Base-by-base conservation (phyloP, 371 early-diverging fungal species). In the Rhizopus microsporus region DNA sequence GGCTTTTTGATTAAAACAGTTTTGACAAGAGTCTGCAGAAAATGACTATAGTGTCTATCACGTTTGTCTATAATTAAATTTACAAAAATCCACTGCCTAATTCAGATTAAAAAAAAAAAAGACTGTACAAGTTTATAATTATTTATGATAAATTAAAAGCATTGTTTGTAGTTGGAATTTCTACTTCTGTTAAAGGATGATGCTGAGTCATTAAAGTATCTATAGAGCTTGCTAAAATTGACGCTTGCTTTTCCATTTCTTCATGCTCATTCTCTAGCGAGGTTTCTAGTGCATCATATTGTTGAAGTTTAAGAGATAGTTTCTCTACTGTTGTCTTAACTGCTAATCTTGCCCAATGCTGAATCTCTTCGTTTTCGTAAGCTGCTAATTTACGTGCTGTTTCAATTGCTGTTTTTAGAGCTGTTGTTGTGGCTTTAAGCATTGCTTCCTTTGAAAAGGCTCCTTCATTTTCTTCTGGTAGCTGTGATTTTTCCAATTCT, bases 211-310 rank as follows among this genome's bases (percentile, higher is more conserved):
- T 13, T 1, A 63, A 53, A 6, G 67, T 60, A 17, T 78, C 75
- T 16, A 78, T 67, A 6, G 75, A 72, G 23, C 47, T 67, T n/a
- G 59, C 55, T 9, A 78, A 43, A 12, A 69, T 33, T 29, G 35
- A 43, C 15, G 90, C 76, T 76, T 94, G 95, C 30, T 83, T 80
- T 61, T 94, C 96, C 16, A 97, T 58, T 45, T 96, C 96, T 48
- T 80, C 72, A 52, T 87, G 77, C 72, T 98, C 97, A 35, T 76
- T 77, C 57, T 92, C 94, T 30, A 97, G 63, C 4, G 90, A 72
- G 0, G 76, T 78, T 68, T 97, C 97, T 62, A 96, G 61, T 62
- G 95, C 95, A 54, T 93, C 93, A 57, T 96, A 94, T 60, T 95
- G 93, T 67, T 85, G 83, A 63, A 98, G 82, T 68, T 97, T 97